Evolutionary conservation across 2,329 filamentous ascomycete species (phyloP), one percentile per base, ranked within the genome.

Genomic region (Plectosphaerella sp.): DNA sequence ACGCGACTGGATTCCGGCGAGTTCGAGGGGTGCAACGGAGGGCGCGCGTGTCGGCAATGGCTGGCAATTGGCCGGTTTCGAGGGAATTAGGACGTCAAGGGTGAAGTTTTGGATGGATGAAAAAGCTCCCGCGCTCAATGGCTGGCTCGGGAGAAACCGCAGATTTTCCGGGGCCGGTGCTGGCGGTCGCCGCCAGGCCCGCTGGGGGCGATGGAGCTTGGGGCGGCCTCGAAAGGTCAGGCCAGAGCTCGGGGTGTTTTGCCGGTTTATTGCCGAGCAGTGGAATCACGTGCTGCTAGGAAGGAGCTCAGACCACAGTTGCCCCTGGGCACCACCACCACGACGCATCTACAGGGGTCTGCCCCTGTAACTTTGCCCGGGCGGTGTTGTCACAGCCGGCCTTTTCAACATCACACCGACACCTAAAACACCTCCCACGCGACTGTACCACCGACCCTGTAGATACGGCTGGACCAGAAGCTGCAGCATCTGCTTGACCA

Each of bases 121-220:
- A 64, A 61, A 61, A 43, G 41, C 41, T 43, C 41, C 41, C 41
- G n/a, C n/a, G 15, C 41, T 43, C 41, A 33, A 33, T 18, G 41
- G 41, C 28, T 18, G n/a, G 62, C 57, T 73, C 71, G 71, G 72
- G 71, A 74, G 73, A 75, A 74, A 67, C 74, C 71, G 72, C 70
- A 71, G 68, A 68, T 72, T 73, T 71, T 71, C 67, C 66, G 63
- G 59, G 58, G n/a, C n/a, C n/a, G n/a, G n/a, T n/a, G n/a, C n/a
- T n/a, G 25, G 28, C 28, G 28, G 28, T 33, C 28, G 28, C 28
- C 28, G 28, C 28, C 4, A 33, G 28, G 28, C 28, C 3, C 37
- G 14, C 37, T 41, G 37, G 37, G 37, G 37, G 16, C 37, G 14
- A 18, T 33, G 28, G 28, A 33, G 28, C 28, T 33, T 33, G 28